phyloP scores from a whole-genome alignment of 805 yeast species.

The Nakazawaea populi region DNA sequence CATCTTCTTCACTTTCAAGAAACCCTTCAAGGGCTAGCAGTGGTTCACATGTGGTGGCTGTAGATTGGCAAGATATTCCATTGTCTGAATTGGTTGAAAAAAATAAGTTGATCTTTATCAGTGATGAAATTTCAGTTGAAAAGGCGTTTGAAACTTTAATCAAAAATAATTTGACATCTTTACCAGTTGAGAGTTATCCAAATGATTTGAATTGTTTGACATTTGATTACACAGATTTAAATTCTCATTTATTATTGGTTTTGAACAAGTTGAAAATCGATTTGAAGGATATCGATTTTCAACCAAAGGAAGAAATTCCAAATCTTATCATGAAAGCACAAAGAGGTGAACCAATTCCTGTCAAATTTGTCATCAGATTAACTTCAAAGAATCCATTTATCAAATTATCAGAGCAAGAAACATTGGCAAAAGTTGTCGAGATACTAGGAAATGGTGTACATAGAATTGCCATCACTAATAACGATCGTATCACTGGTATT shows the following conservation, averaged over 20 bases:
- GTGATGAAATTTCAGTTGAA: constrained; percentile 69
- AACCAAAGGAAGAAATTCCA: constrained; percentile 33
- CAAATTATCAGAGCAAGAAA: constrained; percentile 64
- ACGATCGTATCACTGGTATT: constrained; percentile 66
- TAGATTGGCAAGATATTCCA: constrained; percentile 70
- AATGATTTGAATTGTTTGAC: constrained; percentile 68
- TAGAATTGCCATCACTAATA: constrained; percentile 69
- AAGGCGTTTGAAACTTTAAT: constrained; percentile 78
- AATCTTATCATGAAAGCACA: constrained; percentile 57
- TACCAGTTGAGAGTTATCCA: constrained; percentile 64
- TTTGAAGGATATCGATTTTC: constrained; percentile 26
- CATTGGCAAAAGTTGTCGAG: constrained; percentile 71
- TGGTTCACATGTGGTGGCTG: constrained; percentile 22
- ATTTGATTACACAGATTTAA: constrained; percentile 88
- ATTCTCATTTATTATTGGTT: constrained; percentile 78
- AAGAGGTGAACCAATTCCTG: constrained; percentile 86
- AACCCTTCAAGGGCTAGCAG: constrained; percentile 27
- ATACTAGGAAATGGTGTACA: constrained; percentile 94
- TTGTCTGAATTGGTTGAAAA: constrained; percentile 71
- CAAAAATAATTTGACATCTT: constrained; percentile 69
- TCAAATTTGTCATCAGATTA: constrained; percentile 76
- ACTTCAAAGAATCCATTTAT: constrained; percentile 87
- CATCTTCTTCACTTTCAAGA: constrained; percentile 24
- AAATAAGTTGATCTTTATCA: constrained; percentile 68
- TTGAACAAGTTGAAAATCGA: constrained; percentile 58